Evolutionary conservation across 257 asterid species (phyloP).

Genomic region (Solanum bulbocastanum): DNA sequence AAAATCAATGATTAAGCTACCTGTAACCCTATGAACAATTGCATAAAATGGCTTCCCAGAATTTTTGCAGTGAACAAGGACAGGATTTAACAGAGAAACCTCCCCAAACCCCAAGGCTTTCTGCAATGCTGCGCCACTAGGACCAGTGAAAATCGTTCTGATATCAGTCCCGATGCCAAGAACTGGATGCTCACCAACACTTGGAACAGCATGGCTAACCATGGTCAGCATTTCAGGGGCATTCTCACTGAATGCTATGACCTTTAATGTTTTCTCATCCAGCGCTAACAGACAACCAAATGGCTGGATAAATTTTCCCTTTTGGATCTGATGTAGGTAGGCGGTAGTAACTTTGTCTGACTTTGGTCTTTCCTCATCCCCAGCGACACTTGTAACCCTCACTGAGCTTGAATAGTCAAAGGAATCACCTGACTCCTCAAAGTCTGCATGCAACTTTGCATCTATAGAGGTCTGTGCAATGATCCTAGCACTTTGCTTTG

Average conservation of each 20-base stretch:
- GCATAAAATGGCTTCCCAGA: conserved; percentile 97
- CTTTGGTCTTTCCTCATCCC: conserved; percentile 26
- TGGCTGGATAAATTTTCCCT: conserved; percentile 67
- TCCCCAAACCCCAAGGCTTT: conserved; percentile 88
- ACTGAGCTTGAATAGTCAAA: conserved; percentile 77
- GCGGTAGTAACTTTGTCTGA: conserved; percentile 61
- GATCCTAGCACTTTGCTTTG: conserved; percentile 64
- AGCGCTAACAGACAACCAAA: conserved; percentile 82
- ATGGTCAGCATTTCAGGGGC: conserved; percentile 86
- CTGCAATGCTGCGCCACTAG: conserved; percentile 71
- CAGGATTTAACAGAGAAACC: conserved; percentile 77
- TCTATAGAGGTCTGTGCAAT: conserved; percentile 76
- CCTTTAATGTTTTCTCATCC: conserved; percentile 66
- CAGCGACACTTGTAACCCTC: conserved; percentile 21
- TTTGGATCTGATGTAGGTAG: conserved; percentile 82
- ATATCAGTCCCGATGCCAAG: conserved; percentile 71
- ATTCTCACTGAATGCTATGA: conserved; percentile 75
- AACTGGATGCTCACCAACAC: conserved; percentile 67
- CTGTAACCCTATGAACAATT: conserved; percentile 83
- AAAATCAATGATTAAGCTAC: conserved; percentile 72
- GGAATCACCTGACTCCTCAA: conserved; percentile 71
- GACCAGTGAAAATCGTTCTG: conserved; percentile 61
- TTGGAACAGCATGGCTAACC: conserved; percentile 83
- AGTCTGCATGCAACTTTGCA: conserved; percentile 78
- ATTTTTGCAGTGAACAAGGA: conserved; percentile 83